Percentiles rank a stretch among this genome's conserved stretches.
Evolutionary conservation across 257 asterid species (phyloP).

Genomic region (Solanum dulcamara): DNA sequence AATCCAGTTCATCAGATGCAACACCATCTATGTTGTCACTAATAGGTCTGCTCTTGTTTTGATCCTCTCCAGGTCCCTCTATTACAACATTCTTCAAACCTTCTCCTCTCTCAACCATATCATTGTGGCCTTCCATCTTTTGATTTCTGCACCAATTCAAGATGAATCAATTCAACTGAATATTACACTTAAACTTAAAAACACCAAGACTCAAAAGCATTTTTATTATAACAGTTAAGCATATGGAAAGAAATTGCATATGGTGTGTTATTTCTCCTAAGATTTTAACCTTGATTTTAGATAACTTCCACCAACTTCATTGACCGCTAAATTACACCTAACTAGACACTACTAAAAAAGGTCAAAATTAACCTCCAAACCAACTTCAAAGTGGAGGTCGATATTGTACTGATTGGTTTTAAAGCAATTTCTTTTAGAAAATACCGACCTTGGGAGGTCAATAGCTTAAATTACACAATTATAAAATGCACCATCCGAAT

Average conservation of each 20-base stretch:
- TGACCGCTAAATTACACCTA: not conserved
- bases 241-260: not conserved
- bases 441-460: no score
- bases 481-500: no score
- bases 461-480: no score
- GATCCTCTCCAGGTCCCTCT: constrained; percentile 36
- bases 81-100: constrained; percentile 19
- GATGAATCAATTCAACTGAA: not conserved
- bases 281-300: not conserved
- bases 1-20: constrained; percentile 41
- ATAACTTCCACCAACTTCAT: not conserved
- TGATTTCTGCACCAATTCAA: constrained; percentile 29
- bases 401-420: no score
- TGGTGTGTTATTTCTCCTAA: not conserved
- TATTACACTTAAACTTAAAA: not conserved
- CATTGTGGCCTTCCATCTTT: constrained; percentile 61
- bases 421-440: no score
- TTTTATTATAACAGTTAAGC: no score
- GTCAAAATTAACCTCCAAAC: no score
- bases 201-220: not conserved
- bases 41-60: constrained; percentile 41
- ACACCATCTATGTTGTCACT: constrained; percentile 51
- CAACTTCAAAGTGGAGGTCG: no score
- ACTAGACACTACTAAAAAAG: no score
- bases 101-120: constrained; percentile 39